Base-by-base conservation (phyloP, 169 alveolate genomes). In the Eimeria falciformis region DNA sequence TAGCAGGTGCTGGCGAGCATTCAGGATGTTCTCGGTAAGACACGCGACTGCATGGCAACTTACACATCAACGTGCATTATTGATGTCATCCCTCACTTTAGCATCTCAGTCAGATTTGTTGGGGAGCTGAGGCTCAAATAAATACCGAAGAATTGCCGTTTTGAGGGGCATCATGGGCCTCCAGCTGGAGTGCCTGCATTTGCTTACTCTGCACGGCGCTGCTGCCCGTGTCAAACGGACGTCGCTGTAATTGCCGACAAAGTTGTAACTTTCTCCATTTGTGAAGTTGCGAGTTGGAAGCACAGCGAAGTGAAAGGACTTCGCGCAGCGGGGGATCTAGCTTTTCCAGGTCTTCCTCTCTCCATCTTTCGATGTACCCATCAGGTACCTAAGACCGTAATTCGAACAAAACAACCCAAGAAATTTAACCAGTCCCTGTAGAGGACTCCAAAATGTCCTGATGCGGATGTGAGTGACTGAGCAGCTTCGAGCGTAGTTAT, bases 1-100 rank as follows among this genome's bases (percentile, higher is more conserved):
- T 29, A 96, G 95, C 83, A 96, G 73, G 56, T 96, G 98, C 68
- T 97, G 97, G 62, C 98, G 91, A 46, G 96, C 95, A 84, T 96
- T 96, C 84, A 96, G 94, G 66, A 96, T 96, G 94, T 95, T 96
- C 95, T 96, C 98, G 37, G 97, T 94, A 29, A 96, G 94, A 79
- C 97, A 96, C 29, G 96, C 97, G 47, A 96, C 97, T 95, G 89
- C 55, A 43, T 21, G 66, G 43, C 47, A 37, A 21, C 40, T 33
- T 33, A 33, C 40, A 33, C 40, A 33, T 33, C 40, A 33, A 33
- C 40, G 2, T 33, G 40, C 40, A 33, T 33, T 33, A 33, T 33
- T 2, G 40, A 33, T 33, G 40, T 33, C 40, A 33, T 33, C 40
- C 40, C 40, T 2, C 40, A 33, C 40, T 33, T 33, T 0, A 33